Base-by-base conservation (phyloP, 192 early-diverging fungal genomes). In the Linnemannia elongata region DNA sequence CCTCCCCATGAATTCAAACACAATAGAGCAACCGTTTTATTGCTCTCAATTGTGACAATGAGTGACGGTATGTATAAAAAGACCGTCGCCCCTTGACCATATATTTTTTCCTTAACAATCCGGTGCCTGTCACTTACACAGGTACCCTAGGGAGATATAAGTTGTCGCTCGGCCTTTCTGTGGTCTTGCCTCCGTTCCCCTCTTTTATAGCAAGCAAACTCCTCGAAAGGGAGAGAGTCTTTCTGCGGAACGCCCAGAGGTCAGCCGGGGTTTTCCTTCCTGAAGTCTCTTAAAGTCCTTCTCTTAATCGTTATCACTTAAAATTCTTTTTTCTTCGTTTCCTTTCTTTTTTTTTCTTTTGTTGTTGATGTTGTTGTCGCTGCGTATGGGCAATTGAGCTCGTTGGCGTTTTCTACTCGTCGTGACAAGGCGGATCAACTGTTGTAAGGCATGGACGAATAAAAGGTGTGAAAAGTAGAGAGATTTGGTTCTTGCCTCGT, bases 181-280 rank as follows among this genome's bases (percentile, higher is more conserved):
- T 82, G 74, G 68, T 38, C 68, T 71, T 71, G 80, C 74, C 72
- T 69, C 80, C 80, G 80, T 82, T 82, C 80, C 80, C 80, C 80
- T 82, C 80, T 82, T 82, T 76, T 82, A 82, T 82, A 82, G 63
- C 8, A 82, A 82, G 35, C 80, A 66, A 42, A 76, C 80, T 82
- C 80, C 80, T 47, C 74, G 74, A 81, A 82, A 70, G 80, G 80
- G 80, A 82, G 80, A 82, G 80, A 47, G 44, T 76, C 52, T 35
- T 82, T 82, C 80, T 82, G 80, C 80, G 80, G 74, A 76, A 82
- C 69, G 24, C 74, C 80, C 80, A 74, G 49, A 75, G 80, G 27
- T 82, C 80, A 82, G 44, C 80, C 80, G 75, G 80, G 80, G 80
- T 70, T 70, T 82, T 76, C 74, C 80, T 82, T 82, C 80, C 80